These are phyloP conservation scores for Eudorina sp. DNA, from an alignment of 139 green algal species.

Conservation along the genomic window DNA sequence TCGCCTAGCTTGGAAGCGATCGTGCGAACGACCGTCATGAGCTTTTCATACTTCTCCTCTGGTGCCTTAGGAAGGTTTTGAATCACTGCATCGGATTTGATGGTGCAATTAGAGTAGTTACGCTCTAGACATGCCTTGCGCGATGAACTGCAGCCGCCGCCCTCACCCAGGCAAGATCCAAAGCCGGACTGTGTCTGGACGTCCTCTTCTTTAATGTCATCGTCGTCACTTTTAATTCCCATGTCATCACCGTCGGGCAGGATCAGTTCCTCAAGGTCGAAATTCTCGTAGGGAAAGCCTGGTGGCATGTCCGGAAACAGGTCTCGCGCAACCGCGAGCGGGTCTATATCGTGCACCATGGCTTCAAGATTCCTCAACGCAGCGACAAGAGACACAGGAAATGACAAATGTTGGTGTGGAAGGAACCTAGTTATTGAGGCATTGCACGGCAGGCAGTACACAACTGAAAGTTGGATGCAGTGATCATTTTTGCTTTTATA, in stretches of 20 bases:
- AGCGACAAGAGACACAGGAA: not conserved
- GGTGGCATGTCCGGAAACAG: conserved; percentile 71
- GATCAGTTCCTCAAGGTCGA: conserved; percentile 89
- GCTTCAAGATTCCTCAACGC: not conserved
- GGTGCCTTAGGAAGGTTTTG: conserved; percentile 93
- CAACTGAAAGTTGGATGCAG: no score
- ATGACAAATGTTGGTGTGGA: not conserved
- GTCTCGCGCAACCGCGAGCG: conserved; percentile 50
- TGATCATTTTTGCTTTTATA: no score
- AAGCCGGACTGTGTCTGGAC: conserved; percentile 93
- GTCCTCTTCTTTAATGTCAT: conserved; percentile 87
- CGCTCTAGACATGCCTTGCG: no score
- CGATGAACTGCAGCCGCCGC: conserved; percentile 1
- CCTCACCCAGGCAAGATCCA: conserved; percentile 90
- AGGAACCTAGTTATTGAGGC: not conserved
- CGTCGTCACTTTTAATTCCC: conserved; percentile 90
- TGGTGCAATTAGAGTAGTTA: no score
- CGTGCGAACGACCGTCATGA: conserved; percentile 90
- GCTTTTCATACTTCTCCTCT: conserved; percentile 96
- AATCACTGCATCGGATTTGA: conserved; percentile 81
- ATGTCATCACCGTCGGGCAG: conserved; percentile 93
- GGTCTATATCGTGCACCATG: conserved; percentile 24
- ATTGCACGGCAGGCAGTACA: no score
- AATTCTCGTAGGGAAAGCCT: conserved; percentile 91
- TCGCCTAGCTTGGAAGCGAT: conserved; percentile 90